A percentile compares a stretch with the other conserved stretches of the same genome.
Conservation (phyloP, 1,284 basidiomycete genomes). For the Mycosarcoma mackinlayi region DNA sequence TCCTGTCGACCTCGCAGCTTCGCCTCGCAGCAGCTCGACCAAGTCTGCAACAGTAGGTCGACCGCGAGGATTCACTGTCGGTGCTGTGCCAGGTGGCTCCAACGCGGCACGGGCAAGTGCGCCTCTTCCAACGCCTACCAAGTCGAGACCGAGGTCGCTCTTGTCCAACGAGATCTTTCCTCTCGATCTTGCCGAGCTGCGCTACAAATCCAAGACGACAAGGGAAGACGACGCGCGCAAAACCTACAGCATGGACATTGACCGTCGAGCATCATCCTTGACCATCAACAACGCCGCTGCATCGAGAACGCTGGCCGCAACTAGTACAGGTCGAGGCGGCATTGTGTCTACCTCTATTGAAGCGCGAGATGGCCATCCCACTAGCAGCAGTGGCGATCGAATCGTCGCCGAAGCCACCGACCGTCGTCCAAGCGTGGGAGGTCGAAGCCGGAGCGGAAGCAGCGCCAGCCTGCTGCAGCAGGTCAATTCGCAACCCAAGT, state of each 20-base stretch:
- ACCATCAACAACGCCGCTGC: neutral
- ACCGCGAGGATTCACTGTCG: conserved; percentile 58
- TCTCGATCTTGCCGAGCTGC: conserved; percentile 45
- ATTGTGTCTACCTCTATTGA: conserved; percentile 1
- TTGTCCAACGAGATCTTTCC: conserved; percentile 55
- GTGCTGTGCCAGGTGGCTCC: conserved; percentile 45
- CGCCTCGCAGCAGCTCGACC: conserved; percentile 8
- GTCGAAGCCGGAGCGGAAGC: conserved; percentile 59
- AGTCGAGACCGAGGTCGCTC: conserved; percentile 49
- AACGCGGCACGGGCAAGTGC: conserved; percentile 10
- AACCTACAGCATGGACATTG: conserved; percentile 33
- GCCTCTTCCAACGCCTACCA: conserved; percentile 11
- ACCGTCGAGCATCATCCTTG: conserved; percentile 16
- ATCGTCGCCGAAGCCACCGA: conserved; percentile 19
- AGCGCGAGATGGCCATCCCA: conserved; percentile 12
- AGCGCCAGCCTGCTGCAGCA: conserved; percentile 59
- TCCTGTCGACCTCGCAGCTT: neutral
- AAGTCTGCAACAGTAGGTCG: conserved; percentile 27
- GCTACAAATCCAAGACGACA: conserved; percentile 13
- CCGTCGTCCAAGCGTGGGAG: conserved; percentile 37
- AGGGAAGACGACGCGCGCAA: conserved; percentile 24
- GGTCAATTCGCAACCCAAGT: conserved; percentile 56
- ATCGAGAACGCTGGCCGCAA: neutral
- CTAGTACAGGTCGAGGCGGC: conserved; percentile 16
- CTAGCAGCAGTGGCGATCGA: conserved; percentile 12